These are phyloP conservation scores for Magnolia officinalis DNA, from an alignment of 164 flowering plant genomes.

Conservation along the genomic window DNA sequence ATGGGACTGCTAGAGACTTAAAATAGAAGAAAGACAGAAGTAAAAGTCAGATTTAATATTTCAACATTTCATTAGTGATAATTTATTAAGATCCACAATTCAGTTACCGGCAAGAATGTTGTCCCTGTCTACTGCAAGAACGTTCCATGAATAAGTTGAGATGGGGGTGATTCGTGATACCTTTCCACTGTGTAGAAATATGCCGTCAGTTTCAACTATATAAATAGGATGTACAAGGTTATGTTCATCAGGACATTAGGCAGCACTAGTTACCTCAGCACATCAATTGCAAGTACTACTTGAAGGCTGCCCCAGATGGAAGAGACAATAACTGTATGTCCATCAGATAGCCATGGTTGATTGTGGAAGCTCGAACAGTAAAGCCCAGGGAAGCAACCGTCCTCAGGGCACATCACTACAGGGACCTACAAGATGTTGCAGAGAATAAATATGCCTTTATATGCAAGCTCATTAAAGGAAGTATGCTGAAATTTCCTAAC, in stretches of 20 bases:
- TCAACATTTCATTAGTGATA: not conserved
- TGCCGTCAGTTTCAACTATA: conserved; percentile 8
- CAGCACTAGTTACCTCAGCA: conserved; percentile 54
- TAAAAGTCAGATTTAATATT: not conserved
- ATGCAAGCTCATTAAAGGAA: not conserved
- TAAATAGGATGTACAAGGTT: not conserved
- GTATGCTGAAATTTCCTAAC: not conserved
- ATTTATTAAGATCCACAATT: conserved; percentile 1
- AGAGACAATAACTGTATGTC: conserved; percentile 65
- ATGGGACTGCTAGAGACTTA: conserved; percentile 84
- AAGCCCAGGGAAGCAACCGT: conserved; percentile 85
- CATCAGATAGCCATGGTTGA: conserved; percentile 94
- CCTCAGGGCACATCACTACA: conserved; percentile 65
- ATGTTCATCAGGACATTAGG: not conserved
- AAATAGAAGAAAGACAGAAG: conserved; percentile 13
- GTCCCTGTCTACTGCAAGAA: conserved; percentile 80
- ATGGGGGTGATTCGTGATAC: conserved; percentile 63
- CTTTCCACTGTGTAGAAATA: conserved; percentile 45
- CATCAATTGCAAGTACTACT: conserved; percentile 72
- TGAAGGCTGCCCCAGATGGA: conserved; percentile 75
- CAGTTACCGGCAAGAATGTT: conserved; percentile 73
- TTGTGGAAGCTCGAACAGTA: conserved; percentile 47
- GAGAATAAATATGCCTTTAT: not conserved
- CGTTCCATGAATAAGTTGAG: conserved; percentile 63
- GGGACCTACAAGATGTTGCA: conserved; percentile 53